Evolutionary conservation across 352 stramenopile species (phyloP), one percentile per base, ranked within the genome.

Genomic region (Pythium dissotocum): DNA sequence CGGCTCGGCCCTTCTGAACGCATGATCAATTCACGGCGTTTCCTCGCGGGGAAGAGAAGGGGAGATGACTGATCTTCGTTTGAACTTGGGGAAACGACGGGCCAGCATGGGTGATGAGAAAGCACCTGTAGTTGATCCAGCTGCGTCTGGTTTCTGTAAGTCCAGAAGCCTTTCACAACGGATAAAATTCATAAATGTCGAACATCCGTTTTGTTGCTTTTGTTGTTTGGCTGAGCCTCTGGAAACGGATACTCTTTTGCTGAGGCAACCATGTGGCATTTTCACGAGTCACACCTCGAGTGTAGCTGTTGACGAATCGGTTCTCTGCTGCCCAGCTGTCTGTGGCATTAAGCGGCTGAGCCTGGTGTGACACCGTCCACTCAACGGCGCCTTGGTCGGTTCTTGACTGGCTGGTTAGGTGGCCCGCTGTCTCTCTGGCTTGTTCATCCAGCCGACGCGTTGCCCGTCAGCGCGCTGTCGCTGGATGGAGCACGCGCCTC

Each of bases 1-100:
- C 63, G 28, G 46, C 18, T 1, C 32, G 63, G 12, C 55, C 49
- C 56, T 56, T 70, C 57, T 70, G 48, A 48, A 48, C 33, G 35
- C 54, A 26, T 63, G 54, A 58, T 42, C 53, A 63, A 69, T 52
- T 69, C 38, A 58, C 52, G 44, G 28, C 28, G n/a, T 36, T 33
- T 57, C 6, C 16, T 44, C 44, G 21, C 40, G 30, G 44, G 42
- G 51, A 24, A 69, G 30, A 61, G 48, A 70, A 65, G 53, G 63
- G 56, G 63, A 40, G 63, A 70, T 70, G 63, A 58, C 63, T 69
- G 63, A 60, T 58, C 55, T 33, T 51, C 13, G 55, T 35, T 59
- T 70, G 55, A 60, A 64, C 13, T 13, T 49, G 18, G 35, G 35
- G 28, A 38, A 65, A 13, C 33, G 52, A 61, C 61, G 32, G 36